Evolutionary conservation across 2,329 filamentous ascomycete species (phyloP).

Genomic region (Myriosclerotinia curreyana): DNA sequence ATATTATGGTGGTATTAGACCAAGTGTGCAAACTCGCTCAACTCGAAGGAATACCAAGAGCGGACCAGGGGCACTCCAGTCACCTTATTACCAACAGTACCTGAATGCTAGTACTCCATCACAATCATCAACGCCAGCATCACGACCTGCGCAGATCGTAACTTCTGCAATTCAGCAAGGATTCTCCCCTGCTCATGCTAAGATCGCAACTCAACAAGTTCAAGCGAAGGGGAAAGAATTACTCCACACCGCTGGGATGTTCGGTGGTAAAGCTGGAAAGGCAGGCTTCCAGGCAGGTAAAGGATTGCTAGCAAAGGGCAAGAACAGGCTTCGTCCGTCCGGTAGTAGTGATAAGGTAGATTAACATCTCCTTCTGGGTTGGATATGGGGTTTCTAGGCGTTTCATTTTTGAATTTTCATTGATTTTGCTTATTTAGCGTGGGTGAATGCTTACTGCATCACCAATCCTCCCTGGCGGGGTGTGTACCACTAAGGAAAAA

Average conservation of each 20-base stretch:
- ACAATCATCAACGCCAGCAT: conserved; percentile 27
- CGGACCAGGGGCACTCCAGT: conserved; percentile 37
- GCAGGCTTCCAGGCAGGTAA: conserved; percentile 70
- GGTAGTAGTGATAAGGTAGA: conserved; percentile 80
- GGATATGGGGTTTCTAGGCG: conserved; percentile 35
- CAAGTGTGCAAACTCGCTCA: conserved; percentile 25
- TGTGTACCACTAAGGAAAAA: conserved; percentile 40
- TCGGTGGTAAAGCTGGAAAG: conserved; percentile 67
- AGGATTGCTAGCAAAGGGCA: conserved; percentile 86
- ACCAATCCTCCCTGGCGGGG: conserved; percentile 37
- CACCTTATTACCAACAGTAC: conserved; percentile 57
- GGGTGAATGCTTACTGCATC: conserved; percentile 29
- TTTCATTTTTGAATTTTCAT: conserved; percentile 31
- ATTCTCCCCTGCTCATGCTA: conserved; percentile 31
- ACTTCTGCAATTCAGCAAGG: conserved; percentile 32
- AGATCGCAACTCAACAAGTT: conserved; percentile 41
- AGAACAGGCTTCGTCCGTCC: conserved; percentile 66
- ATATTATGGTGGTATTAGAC: conserved; percentile 26
- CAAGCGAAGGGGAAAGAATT: conserved; percentile 80
- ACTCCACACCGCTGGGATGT: conserved; percentile 73
- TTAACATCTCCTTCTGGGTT: conserved; percentile 51
- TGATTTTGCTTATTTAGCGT: conserved; percentile 35
- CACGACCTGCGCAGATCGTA: conserved; percentile 27
- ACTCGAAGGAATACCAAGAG: conserved; percentile 31
- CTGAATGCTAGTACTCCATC: conserved; percentile 47